Base-by-base conservation (phyloP, 2,329 filamentous ascomycete species). In the Magnaporthiopsis rhizophila region DNA sequence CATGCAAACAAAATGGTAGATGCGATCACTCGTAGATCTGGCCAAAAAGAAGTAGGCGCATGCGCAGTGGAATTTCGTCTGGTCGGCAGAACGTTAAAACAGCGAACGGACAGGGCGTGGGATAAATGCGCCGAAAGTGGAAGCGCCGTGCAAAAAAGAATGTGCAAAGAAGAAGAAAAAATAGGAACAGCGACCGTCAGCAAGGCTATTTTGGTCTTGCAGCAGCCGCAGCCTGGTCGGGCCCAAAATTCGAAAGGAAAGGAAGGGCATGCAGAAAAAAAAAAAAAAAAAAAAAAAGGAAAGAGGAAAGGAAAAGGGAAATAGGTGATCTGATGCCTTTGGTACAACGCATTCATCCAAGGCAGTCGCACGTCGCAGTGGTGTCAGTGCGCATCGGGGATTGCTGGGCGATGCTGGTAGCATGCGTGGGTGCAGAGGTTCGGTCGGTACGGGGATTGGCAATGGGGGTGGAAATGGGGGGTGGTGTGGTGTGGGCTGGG, bases 1-100 rank as follows among this genome's bases (percentile, higher is more conserved):
- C 38, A 62, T 36, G 30, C 32, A 62, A 62, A 21, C 12, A 62
- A 38, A 28, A 32, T 56, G 45, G 30, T 30, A 30, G 61, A 56
- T 62, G 38, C n/a, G 30, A 62, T 56, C 36, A 38, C 36, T 38
- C 36, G 36, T 34, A 28, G 26, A 53, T 56, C 18, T 18, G 5
- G 57, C 28, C 21, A 6, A 15, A 58, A 21, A 24, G 24, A 30
- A 58, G 57, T 15, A 30, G 61, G 21, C 21, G 61, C 53, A 62
- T 57, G 61, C 45, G 45, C 15, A 24, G 45, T 53, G 7, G 45
- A 21, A 11, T 53, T 53, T 53, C 21, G 45, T n/a, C 45, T 53
- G 45, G 45, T 53, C 45, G 45, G 45, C 18, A n/a, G 45, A 11
- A 53, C 8, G 45, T 21, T n/a, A 24, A 24, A 24, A 53, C 45